phyloP scores from a whole-genome alignment of 768 basidiomycete species.

The Exidia glandulosa region DNA sequence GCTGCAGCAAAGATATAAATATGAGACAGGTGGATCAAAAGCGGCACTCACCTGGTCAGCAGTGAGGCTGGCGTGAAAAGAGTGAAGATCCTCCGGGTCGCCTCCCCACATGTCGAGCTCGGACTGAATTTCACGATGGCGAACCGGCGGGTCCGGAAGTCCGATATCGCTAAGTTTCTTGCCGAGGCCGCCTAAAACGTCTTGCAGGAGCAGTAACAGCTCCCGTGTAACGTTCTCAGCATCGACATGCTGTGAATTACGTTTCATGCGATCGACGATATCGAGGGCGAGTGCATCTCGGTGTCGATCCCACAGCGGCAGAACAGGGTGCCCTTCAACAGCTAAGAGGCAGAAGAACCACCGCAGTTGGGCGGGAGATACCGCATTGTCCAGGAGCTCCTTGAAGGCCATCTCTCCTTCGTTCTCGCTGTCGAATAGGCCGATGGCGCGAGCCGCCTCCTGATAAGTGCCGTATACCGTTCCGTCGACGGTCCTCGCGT shows the following conservation, averaged over 20 bases:
- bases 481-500: slow-evolving; percentile 15
- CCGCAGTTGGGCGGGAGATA: slow-evolving; percentile 29
- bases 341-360: slow-evolving; percentile 27
- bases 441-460: slow-evolving; percentile 13
- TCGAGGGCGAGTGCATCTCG: slow-evolving; percentile 14
- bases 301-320: slow-evolving; percentile 19
- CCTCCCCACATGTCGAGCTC: slow-evolving; percentile 17
- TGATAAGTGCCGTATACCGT: slow-evolving; percentile 11
- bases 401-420: slow-evolving; percentile 20
- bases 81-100: neutral
- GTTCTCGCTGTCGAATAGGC: slow-evolving; percentile 15
- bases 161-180: too few species aligned
- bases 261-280: slow-evolving; percentile 10
- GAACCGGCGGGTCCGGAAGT: too few species aligned
- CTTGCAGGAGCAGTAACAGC: too few species aligned
- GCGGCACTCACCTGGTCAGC: neutral
- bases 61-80: neutral
- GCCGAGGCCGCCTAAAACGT: too few species aligned
- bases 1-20: neutral
- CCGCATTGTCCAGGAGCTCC: slow-evolving; percentile 22
- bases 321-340: slow-evolving; percentile 15
- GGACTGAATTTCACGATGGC: slow-evolving; percentile 16
- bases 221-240: too few species aligned
- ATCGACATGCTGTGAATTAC: too few species aligned
- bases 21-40: neutral